Percentiles rank a stretch among this genome's conserved stretches.
Evolutionary conservation across 768 basidiomycete species (phyloP).

Genomic region (Suillus luteus): DNA sequence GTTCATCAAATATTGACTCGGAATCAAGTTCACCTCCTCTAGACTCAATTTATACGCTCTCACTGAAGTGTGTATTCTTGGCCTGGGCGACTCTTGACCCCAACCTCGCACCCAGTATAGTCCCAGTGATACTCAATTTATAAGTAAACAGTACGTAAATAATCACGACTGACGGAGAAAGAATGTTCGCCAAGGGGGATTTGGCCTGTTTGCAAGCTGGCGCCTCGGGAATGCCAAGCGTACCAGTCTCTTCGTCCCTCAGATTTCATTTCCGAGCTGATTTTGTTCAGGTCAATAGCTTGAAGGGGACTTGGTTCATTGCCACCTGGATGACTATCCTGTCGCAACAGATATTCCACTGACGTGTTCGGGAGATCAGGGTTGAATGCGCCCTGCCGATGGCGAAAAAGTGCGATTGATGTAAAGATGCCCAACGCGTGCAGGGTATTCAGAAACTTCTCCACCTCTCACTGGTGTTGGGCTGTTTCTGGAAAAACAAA

Average conservation of each 20-base stretch:
- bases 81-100: not conserved
- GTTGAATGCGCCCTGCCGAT: not conserved
- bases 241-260: not conserved
- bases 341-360: not conserved
- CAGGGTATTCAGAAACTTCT: not conserved
- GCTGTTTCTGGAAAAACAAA: too few relatives aligned
- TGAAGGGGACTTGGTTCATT: not conserved
- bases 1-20: not conserved
- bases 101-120: not conserved
- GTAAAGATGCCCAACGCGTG: not conserved
- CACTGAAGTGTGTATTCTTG: not conserved
- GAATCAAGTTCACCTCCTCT: not conserved
- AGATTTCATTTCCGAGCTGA: not conserved
- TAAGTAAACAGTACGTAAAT: not conserved
- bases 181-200: not conserved
- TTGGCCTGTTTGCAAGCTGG: not conserved
- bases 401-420: not conserved
- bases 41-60: not conserved
- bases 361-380: not conserved
- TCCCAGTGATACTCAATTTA: not conserved
- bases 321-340: not conserved
- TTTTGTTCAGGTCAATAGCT: not conserved
- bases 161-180: not conserved
- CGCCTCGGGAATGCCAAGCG: not conserved
- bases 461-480: not conserved